Percentiles rank a stretch among this genome's conserved stretches.
Evolutionary conservation across 2,329 filamentous ascomycete species (phyloP).

Genomic region (Beauveria scarabaeidicola): DNA sequence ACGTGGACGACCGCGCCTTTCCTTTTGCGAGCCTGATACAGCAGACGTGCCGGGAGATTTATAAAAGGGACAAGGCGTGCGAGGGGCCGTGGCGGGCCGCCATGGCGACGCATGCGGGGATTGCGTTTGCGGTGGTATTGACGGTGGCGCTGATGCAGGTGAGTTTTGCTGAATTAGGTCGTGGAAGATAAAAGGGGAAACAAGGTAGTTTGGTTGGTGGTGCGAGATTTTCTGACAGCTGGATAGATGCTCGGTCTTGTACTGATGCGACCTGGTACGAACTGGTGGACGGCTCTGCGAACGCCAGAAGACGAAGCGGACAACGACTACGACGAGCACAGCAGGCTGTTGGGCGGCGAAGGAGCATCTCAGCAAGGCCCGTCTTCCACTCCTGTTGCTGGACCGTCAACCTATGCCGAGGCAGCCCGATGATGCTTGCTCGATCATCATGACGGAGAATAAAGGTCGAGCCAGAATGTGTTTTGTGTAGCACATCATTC

Average conservation of each 20-base stretch:
- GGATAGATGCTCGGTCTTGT: conserved; percentile 24
- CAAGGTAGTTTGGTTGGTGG: no score
- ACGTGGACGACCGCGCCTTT: conserved; percentile 50
- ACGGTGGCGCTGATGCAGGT: conserved; percentile 50
- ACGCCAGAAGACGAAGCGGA: conserved; percentile 8
- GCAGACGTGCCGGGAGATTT: conserved; percentile 36
- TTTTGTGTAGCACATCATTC: not conserved
- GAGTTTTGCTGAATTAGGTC: conserved; percentile 3
- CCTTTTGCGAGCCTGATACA: conserved; percentile 40
- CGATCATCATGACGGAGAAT: not conserved
- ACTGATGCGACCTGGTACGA: conserved; percentile 21
- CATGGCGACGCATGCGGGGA: conserved; percentile 43
- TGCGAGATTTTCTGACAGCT: not conserved
- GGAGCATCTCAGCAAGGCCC: not conserved
- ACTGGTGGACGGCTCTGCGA: conserved; percentile 24
- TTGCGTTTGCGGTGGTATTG: conserved; percentile 47
- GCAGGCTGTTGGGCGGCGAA: not conserved
- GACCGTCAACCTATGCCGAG: conserved; percentile 1
- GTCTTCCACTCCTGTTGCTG: not conserved
- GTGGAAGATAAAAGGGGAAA: not conserved
- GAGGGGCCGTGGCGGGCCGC: conserved; percentile 46
- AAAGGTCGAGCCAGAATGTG: not conserved
- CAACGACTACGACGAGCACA: not conserved
- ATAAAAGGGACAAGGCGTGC: conserved; percentile 40
- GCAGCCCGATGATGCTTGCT: not conserved